Evolutionary conservation across 768 basidiomycete species (phyloP).

Genomic region (Suillus brevipes): DNA sequence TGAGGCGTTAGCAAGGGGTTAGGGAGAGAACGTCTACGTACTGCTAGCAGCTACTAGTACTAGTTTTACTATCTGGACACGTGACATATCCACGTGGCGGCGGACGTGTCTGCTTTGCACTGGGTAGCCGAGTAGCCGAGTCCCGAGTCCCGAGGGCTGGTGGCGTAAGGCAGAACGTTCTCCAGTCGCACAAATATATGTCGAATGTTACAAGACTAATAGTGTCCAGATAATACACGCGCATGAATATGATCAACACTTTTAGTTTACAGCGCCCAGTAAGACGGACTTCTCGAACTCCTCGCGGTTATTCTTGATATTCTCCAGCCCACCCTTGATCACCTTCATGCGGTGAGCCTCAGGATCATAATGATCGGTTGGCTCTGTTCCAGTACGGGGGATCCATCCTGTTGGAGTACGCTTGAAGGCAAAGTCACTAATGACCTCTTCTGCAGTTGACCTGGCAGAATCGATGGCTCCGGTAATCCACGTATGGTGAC

Average conservation of each 20-base stretch:
- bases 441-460: conserved; percentile 7
- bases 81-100: not conserved
- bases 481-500: conserved; percentile 32
- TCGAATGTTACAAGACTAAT: not conserved
- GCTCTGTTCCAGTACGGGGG: not conserved
- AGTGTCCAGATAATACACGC: not conserved
- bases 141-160: not conserved
- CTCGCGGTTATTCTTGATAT: conserved; percentile 4
- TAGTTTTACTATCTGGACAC: not conserved
- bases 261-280: not conserved
- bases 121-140: not conserved
- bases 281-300: conserved; percentile 7
- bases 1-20: not conserved
- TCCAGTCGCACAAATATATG: not conserved
- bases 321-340: conserved; percentile 3
- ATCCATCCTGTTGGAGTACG: conserved; percentile 4
- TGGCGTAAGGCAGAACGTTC: not conserved
- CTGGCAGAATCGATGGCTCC: conserved; percentile 20
- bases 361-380: conserved; percentile 1
- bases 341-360: conserved; percentile 2
- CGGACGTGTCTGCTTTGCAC: not conserved
- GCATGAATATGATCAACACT: not conserved
- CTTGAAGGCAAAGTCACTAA: not conserved
- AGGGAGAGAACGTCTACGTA: not conserved
- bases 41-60: no score